These are phyloP conservation scores for Cercospora berteroae DNA, from an alignment of 2,329 filamentous ascomycete genomes.

Conservation along the genomic window DNA sequence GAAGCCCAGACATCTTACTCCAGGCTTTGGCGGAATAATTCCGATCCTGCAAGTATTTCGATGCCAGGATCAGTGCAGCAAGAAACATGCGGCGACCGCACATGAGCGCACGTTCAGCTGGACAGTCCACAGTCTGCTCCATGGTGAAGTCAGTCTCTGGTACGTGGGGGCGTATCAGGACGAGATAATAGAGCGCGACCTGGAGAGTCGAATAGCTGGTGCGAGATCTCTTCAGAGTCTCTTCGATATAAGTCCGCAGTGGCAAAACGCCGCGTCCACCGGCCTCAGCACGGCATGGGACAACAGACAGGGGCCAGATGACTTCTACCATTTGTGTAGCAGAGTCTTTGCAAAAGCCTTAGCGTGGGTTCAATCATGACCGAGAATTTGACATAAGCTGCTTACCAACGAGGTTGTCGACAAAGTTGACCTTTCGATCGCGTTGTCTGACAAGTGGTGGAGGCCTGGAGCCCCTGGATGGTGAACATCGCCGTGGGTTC, in stretches of 20 bases:
- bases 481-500: conserved; percentile 58
- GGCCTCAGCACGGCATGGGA: conserved; percentile 69
- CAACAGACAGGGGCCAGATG: conserved; percentile 91
- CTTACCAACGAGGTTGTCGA: conserved; percentile 98
- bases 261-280: conserved; percentile 76
- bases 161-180: conserved; percentile 88
- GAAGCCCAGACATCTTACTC: conserved; percentile 98
- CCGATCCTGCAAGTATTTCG: conserved; percentile 95
- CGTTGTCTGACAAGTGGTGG: conserved; percentile 79
- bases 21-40: conserved; percentile 97
- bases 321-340: conserved; percentile 95
- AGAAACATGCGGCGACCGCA: conserved; percentile 98
- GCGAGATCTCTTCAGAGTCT: conserved; percentile 88
- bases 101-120: conserved; percentile 76
- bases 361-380: conserved; percentile 36
- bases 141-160: conserved; percentile 80
- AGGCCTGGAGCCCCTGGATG: conserved; percentile 59
- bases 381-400: conserved; percentile 25
- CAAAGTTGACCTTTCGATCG: conserved; percentile 91
- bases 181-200: conserved; percentile 92
- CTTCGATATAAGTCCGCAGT: conserved; percentile 93
- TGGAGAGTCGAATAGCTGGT: conserved; percentile 97
- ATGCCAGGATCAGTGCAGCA: conserved; percentile 88
- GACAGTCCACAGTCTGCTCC: conserved; percentile 73
- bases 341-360: conserved; percentile 65